phyloP scores from a whole-genome alignment of 805 yeast species.

The Myxozyma lipomycoides region DNA sequence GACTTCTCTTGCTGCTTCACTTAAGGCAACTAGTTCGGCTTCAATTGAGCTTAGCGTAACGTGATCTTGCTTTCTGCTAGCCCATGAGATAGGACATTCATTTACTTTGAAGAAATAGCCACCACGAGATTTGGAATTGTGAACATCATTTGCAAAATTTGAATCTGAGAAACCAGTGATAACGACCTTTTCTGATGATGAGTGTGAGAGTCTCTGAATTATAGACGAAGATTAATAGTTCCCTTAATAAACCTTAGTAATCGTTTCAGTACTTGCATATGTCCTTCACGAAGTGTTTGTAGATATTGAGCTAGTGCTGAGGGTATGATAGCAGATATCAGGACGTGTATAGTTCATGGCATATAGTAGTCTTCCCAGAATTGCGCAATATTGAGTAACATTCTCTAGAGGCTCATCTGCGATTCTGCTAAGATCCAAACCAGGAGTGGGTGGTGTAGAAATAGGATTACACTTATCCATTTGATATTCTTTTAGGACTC shows the following conservation, averaged over 20 bases:
- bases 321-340: neutral
- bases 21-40: neutral
- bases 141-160: neutral
- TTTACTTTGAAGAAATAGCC: neutral
- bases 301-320: neutral
- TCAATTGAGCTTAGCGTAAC: neutral
- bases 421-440: neutral
- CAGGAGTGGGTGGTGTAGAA: neutral
- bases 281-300: neutral
- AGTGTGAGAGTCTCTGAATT: neutral
- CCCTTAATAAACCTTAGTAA: neutral
- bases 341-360: neutral
- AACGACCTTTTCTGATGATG: neutral
- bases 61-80: neutral
- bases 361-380: neutral
- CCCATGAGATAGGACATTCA: neutral
- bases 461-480: neutral
- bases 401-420: neutral
- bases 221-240: neutral
- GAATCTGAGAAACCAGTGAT: neutral
- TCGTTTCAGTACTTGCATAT: neutral
- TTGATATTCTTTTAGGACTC: neutral
- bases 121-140: neutral
- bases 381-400: neutral
- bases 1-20: neutral